phyloP scores from a whole-genome alignment of 2,329 filamentous ascomycete species.

The Penicillium sp. region DNA sequence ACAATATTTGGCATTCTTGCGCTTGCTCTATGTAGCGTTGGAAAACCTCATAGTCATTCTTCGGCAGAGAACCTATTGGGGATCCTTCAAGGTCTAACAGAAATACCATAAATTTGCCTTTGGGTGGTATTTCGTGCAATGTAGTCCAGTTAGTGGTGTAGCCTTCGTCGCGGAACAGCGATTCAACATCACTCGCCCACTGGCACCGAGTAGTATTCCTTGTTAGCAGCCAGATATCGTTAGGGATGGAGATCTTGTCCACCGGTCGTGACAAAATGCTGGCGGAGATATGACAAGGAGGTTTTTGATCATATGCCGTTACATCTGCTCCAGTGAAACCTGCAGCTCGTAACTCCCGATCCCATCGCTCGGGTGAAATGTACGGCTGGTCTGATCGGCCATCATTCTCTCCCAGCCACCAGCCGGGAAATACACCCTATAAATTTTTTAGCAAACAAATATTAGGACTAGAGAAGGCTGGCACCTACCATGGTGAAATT shows the following conservation, averaged over 20 bases:
- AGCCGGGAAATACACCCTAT: conserved; percentile 3
- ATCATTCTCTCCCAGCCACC: conserved; percentile 12
- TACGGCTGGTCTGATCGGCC: conserved; percentile 1
- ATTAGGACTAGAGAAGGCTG: background rate
- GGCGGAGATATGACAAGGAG: background rate
- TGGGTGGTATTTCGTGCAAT: background rate
- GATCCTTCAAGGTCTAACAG: background rate
- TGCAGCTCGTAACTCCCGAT: conserved; percentile 1
- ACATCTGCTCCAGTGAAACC: conserved; percentile 7
- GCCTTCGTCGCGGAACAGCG: background rate
- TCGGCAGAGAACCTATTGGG: background rate
- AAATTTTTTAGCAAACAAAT: background rate
- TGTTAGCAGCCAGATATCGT: background rate
- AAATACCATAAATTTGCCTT: background rate
- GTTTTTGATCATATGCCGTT: background rate
- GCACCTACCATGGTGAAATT: conserved; percentile 2
- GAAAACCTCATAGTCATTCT: background rate
- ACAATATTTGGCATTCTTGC: conserved; percentile 7
- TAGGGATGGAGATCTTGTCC: background rate
- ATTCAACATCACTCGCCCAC: background rate
- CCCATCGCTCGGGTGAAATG: background rate
- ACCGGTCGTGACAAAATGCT: background rate
- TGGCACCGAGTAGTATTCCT: background rate
- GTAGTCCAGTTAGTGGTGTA: background rate
- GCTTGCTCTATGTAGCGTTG: background rate